Base-by-base conservation (phyloP, 495 filamentous ascomycete genomes). In the Penicillium desertorum region DNA sequence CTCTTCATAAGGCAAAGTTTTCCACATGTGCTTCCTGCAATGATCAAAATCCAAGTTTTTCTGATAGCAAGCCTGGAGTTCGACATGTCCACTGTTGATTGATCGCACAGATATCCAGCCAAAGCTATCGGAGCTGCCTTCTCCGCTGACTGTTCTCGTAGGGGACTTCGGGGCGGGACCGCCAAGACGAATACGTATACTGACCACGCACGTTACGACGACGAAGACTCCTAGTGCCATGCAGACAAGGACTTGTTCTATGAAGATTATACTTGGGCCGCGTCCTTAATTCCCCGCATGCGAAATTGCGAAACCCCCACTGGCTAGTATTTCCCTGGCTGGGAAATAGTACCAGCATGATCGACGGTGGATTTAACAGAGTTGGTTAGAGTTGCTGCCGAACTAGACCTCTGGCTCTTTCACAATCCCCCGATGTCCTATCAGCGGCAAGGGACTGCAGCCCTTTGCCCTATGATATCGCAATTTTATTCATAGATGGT, bases 261-360 rank as follows among this genome's bases (percentile, higher is more conserved):
- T 51, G 22, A 58, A n/a, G 44, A 51, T 36, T 4, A 44, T n/a
- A 17, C n/a, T 49, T 10, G 29, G 20, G 14, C 43, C 17, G 19
- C 16, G 17, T 22, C 51, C 39, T 59, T 46, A 44, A 47, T 48
- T 50, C 56, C 34, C 48, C 34, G 36, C n/a, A 58, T 63, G 36
- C 45, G 37, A 54, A 43, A 41, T 50, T 20, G 43, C 11, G 10
- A 11, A 19, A 19, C 10, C 27, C 2, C 5, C 25, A 43, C 36
- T 59, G 22, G 27, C 52, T 36, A 16, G 7, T 5, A 4, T 45
- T 2, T 23, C 14, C 47, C 51, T 63, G 48, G 57, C 48, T 45
- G 30, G n/a, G 4, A 30, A 20, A 14, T 25, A 36, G 41, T 5
- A n/a, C 29, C 36, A 45, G 12, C 16, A 36, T 44, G 36, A 56